These are phyloP conservation scores for Claviceps digitariae DNA, from an alignment of 2,329 filamentous ascomycete species.

Conservation along the genomic window DNA sequence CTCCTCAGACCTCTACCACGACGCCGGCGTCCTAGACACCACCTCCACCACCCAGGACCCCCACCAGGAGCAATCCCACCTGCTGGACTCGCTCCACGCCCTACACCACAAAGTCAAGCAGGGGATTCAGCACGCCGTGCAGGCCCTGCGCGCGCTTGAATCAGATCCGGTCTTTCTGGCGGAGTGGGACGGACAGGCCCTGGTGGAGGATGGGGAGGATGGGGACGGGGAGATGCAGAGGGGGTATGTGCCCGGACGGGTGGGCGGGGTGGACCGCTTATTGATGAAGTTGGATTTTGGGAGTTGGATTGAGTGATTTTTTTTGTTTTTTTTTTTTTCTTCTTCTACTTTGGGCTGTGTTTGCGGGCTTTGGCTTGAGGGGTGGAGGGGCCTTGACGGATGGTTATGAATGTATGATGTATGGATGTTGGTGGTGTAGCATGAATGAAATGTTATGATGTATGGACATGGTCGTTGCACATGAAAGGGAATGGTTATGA, in stretches of 20 bases:
- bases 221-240: slow-evolving; percentile 14
- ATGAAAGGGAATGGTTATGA: no score
- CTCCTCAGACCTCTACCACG: slow-evolving; percentile 65
- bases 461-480: no score
- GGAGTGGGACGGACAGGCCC: slow-evolving; percentile 26
- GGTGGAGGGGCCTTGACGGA: no score
- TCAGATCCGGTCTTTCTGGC: slow-evolving; percentile 29
- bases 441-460: no score
- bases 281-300: slow-evolving; percentile 82
- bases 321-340: no score
- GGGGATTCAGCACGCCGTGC: slow-evolving; percentile 56
- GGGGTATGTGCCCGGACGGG: slow-evolving; percentile 54
- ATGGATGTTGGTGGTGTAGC: no score
- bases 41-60: slow-evolving; percentile 51
- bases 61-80: slow-evolving; percentile 55
- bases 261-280: slow-evolving; percentile 70
- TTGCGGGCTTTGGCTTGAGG: no score
- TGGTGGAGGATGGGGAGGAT: slow-evolving; percentile 25
- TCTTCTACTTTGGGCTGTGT: no score
- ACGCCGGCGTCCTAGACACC: slow-evolving; percentile 68
- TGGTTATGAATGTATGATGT: no score
- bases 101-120: slow-evolving; percentile 52
- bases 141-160: slow-evolving; percentile 32
- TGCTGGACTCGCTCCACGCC: slow-evolving; percentile 48
- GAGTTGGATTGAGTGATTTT: slow-evolving; percentile 38